A percentile compares a stretch with the other conserved stretches of the same genome.
phyloP scores from a whole-genome alignment of 331 rosid species.

The Ulmus americana region DNA sequence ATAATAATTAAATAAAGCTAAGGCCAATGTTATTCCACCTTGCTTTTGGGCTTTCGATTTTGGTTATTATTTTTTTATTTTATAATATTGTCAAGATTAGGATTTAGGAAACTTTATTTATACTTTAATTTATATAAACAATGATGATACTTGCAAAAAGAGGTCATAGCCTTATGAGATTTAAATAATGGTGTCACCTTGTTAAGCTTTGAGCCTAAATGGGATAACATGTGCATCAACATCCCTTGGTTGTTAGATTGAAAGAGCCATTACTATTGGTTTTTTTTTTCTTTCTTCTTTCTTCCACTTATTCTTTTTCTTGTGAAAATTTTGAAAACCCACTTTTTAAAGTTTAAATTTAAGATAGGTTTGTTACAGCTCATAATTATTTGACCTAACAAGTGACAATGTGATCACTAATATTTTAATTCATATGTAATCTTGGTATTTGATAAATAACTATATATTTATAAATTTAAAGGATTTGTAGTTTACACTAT shows the following conservation, averaged over 20 bases:
- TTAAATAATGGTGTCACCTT: neutral
- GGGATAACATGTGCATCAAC: neutral
- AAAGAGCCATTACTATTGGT: too few species aligned
- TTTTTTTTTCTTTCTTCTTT: too few species aligned
- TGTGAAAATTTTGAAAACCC: too few species aligned
- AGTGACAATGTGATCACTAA: neutral
- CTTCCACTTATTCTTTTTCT: too few species aligned
- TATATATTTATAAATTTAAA: too few species aligned
- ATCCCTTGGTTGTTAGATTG: neutral
- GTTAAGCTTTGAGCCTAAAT: neutral
- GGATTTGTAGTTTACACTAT: too few species aligned
- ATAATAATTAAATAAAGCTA: neutral
- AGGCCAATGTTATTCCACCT: conserved; percentile 4
- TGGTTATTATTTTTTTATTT: neutral
- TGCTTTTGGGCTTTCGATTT: neutral
- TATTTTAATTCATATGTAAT: neutral
- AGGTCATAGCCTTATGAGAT: neutral
- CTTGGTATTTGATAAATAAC: too few species aligned
- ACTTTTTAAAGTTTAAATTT: too few species aligned
- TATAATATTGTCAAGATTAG: neutral
- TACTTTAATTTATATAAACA: neutral
- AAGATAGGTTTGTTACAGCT: too few species aligned
- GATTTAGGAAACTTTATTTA: neutral
- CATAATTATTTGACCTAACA: neutral
- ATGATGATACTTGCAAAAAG: neutral